phyloP scores from a whole-genome alignment of 2,329 filamentous ascomycete genomes.

The Botrytis medusae region DNA sequence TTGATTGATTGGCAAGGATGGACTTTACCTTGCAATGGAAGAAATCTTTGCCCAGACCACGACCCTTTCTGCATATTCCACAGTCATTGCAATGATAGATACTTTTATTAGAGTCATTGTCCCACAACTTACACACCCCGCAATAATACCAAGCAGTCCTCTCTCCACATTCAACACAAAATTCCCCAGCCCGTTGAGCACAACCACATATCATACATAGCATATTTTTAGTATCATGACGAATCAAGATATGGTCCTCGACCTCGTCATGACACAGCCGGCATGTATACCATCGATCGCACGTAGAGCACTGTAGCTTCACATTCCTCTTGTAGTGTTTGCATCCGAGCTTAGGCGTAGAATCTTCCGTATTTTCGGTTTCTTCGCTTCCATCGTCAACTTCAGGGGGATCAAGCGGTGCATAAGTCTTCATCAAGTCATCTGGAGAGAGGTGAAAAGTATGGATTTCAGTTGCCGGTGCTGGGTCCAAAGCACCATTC shows the following conservation, averaged over 20 bases:
- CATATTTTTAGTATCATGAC: conserved; percentile 89
- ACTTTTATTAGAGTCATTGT: conserved; percentile 83
- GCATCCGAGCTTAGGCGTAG: conserved; percentile 65
- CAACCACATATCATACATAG: conserved; percentile 93
- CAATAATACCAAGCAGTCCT: conserved; percentile 89
- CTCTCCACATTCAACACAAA: conserved; percentile 74
- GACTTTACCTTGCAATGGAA: conserved; percentile 90
- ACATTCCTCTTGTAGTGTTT: conserved; percentile 94
- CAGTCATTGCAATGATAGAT: conserved; percentile 98
- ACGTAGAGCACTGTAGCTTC: conserved; percentile 89
- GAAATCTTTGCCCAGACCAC: conserved; percentile 93
- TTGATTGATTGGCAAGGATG: background rate
- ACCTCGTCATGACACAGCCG: conserved; percentile 87
- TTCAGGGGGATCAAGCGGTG: conserved; percentile 53
- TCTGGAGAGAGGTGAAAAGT: conserved; percentile 55
- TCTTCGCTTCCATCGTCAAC: conserved; percentile 45
- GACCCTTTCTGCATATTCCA: conserved; percentile 88
- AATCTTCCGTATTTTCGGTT: conserved; percentile 36
- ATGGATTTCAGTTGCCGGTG: conserved; percentile 31
- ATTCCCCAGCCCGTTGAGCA: conserved; percentile 77
- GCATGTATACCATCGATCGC: conserved; percentile 90
- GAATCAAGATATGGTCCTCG: conserved; percentile 76
- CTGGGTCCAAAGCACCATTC: conserved; percentile 33
- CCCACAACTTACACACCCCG: conserved; percentile 93
- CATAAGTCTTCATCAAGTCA: conserved; percentile 68